Base-by-base conservation (phyloP, 2,329 filamentous ascomycete species). In the Penicillium olsonii region DNA sequence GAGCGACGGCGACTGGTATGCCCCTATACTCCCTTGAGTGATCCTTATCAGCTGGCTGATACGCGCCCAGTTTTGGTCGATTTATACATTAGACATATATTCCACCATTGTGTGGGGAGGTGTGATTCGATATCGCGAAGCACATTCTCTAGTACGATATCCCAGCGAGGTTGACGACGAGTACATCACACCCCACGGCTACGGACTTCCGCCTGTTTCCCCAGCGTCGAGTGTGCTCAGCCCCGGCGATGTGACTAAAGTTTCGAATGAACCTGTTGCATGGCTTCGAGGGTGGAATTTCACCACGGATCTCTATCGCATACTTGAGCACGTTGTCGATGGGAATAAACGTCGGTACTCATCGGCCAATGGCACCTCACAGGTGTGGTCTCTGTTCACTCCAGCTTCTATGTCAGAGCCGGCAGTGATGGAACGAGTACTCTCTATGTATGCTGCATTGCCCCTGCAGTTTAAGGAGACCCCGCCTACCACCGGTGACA, bases 211-310 rank as follows among this genome's bases (percentile, higher is more conserved):
- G 15, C 47, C 54, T 11, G 38, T 55, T 8, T 59, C 56, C 47
- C 52, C 56, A 49, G 50, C 42, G 38, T 53, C 58, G 37, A 54
- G 44, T 8, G 48, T 53, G 2, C 20, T 49, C 5, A 44, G 51
- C 43, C 53, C 45, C 4, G 37, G 51, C 5, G 45, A 53, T 19
- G 40, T 44, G 12, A 33, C 48, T 0, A 40, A 52, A 7, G 51
- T 55, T 11, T 53, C 57, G 27, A 50, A 52, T 4, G 50, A 53
- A 11, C 53, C 52, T 3, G 56, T 59, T 24, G 62, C 68, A 48
- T 83, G 80, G 80, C 64, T 83, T 7, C 71, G 73, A 35, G 80
- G 80, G 15, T 83, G 78, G 78, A 83, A 83, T 61, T 82, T 81
- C 50, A 78, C 75, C 6, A 81, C 78, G 0, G 79, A 83, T 56